A percentile compares a stretch with the other conserved stretches of the same genome.
These are phyloP conservation scores for Fusarium austroafricanum DNA, from an alignment of 2,329 filamentous ascomycete species.

Conservation along the genomic window DNA sequence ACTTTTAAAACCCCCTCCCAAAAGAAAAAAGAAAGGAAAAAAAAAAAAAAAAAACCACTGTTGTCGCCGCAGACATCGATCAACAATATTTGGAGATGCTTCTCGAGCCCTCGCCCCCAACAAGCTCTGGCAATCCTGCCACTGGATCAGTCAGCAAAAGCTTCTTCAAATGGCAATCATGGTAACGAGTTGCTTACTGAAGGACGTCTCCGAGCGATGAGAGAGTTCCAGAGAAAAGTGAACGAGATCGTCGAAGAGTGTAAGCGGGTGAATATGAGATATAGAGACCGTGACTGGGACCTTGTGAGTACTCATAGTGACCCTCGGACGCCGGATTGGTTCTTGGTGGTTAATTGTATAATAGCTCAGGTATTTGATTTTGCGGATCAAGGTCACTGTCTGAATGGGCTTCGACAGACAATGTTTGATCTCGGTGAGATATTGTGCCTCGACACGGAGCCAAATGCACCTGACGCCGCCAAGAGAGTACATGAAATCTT, in stretches of 20 bases:
- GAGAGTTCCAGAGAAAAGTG: neutral
- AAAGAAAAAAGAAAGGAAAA: neutral
- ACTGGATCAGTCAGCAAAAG: neutral
- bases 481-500: slow-evolving; percentile 1
- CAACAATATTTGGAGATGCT: slow-evolving; percentile 1
- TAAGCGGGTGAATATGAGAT: neutral
- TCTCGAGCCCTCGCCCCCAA: neutral
- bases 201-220: neutral
- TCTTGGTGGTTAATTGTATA: neutral
- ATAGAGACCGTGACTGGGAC: neutral
- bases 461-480: neutral
- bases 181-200: neutral
- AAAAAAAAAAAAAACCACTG: neutral
- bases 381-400: neutral
- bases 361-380: neutral
- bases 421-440: neutral
- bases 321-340: neutral
- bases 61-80: neutral
- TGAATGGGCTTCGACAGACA: neutral
- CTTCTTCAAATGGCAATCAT: neutral
- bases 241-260: neutral
- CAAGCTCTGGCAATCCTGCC: neutral
- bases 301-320: neutral
- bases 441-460: neutral
- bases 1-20: too few relatives aligned